Base-by-base conservation (phyloP, 768 basidiomycete genomes). In the Saitozyma podzolica region DNA sequence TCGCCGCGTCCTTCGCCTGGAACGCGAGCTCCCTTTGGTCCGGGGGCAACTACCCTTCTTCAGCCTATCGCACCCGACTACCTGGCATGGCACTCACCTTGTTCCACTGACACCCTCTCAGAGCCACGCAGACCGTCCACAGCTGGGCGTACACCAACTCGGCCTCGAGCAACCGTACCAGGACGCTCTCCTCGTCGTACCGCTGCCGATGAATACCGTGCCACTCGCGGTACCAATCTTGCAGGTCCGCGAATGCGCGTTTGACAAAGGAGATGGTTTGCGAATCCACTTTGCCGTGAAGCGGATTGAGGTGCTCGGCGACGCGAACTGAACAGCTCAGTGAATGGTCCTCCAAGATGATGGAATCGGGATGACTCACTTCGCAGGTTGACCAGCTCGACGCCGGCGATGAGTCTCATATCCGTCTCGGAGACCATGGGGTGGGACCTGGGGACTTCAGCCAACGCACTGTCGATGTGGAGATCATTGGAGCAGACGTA, bases 21-120 rank as follows among this genome's bases (percentile, higher is more conserved):
- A 95, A 94, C 3, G 92, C 92, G 51, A 95, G 84, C 77, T 95
- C 93, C 45, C 92, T 87, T 75, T 95, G 93, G 78, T 96, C 93
- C 63, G 90, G 91, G 4, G 91, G 87, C 88, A 96, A 91, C 65
- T 73, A 56, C 43, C 17, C 11, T 58, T 9, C 9, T 2, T 29
- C 29, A 29, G 29, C 29, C 16, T 6, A 9, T 4, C 14, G 41
- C 37, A 9, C 13, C 11, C 1, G 54, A 40, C 39, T 14, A 37
- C 29, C 2, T 2, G 29, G 5, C 29, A 29, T 29, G 29, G 1
- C 45, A 61, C 70, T 50, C 59, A 73, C 71, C 80, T 92, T 93
- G 74, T 96, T 92, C 93, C 92, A 97, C 6, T 90, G 86, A 29
- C 89, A 90, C 16, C 93, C 93, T 62, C 93, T 86, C 51, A 97